Conservation (phyloP, 169 alveolate species). For the Blepharisma undulans region DNA sequence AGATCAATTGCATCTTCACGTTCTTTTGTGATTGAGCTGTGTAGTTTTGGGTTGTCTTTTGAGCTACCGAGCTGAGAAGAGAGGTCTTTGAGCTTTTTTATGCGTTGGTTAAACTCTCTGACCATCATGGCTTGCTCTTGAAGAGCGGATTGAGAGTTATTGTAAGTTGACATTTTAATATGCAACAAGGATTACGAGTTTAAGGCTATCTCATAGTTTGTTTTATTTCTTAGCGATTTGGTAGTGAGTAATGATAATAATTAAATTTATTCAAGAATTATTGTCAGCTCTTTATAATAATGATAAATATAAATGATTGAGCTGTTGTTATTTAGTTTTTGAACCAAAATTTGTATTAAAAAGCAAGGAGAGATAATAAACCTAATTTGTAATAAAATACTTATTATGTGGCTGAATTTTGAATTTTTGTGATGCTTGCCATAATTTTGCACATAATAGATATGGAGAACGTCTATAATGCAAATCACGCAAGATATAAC, state of each 20-base stretch:
- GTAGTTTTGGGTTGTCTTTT: not conserved
- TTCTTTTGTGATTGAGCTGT: not conserved
- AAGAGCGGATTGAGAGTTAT: not conserved
- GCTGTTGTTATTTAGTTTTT: no score
- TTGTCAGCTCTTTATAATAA: not conserved
- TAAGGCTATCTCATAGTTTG: not conserved
- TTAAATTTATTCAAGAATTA: no score
- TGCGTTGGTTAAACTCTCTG: slow-evolving; percentile 1
- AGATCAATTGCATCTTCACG: not conserved
- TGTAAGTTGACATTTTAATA: not conserved
- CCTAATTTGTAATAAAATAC: no score
- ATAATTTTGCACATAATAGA: no score
- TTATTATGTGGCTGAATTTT: no score
- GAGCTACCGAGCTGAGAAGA: not conserved
- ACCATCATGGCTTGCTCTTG: not conserved
- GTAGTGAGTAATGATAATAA: no score
- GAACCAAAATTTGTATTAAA: no score
- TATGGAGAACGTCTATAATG: not conserved
- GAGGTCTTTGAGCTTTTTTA: not conserved
- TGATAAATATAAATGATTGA: not conserved
- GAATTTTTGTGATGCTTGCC: not conserved
- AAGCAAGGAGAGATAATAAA: no score
- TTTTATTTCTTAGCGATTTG: no score
- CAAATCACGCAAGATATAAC: not conserved
- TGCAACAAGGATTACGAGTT: not conserved